Conservation (phyloP, 164 flowering plant species). For the Kingdonia uniflora region DNA sequence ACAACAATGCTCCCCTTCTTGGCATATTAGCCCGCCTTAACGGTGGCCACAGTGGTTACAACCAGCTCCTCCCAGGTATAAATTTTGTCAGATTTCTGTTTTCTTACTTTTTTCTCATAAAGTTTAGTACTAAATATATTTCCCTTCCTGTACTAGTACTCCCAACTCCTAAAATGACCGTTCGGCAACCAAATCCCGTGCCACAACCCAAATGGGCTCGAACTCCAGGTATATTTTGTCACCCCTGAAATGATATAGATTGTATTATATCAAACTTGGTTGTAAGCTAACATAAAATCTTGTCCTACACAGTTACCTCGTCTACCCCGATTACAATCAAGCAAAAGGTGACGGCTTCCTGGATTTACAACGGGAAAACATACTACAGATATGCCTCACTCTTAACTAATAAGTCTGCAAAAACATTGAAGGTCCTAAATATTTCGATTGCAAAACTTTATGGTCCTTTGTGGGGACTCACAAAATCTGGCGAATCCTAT, state of each 20-base stretch:
- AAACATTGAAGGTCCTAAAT: slow-evolving; percentile 47
- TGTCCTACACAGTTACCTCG: slow-evolving; percentile 30
- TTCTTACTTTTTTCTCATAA: too few relatives aligned
- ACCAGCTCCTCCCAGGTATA: slow-evolving; percentile 84
- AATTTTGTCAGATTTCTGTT: too few relatives aligned
- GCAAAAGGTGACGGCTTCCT: slow-evolving; percentile 56
- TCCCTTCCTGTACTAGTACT: slow-evolving; percentile 23
- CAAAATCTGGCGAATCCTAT: slow-evolving; percentile 30
- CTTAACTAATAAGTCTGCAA: slow-evolving; percentile 62
- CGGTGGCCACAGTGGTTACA: slow-evolving; percentile 50
- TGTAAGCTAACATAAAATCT: too few relatives aligned
- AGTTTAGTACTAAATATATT: too few relatives aligned
- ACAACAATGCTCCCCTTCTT: slow-evolving; percentile 90
- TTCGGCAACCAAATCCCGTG: slow-evolving; percentile 19
- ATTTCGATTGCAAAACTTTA: slow-evolving; percentile 56
- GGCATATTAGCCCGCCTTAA: slow-evolving; percentile 69
- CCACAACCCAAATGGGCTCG: slow-evolving; percentile 29
- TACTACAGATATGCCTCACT: slow-evolving; percentile 69
- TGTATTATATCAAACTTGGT: too few relatives aligned
- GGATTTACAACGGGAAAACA: slow-evolving; percentile 48
- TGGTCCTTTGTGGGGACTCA: slow-evolving; percentile 91
- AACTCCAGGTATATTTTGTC: slow-evolving; percentile 36
- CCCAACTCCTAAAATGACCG: slow-evolving; percentile 25
- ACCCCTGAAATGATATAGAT: too few relatives aligned
- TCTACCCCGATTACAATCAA: slow-evolving; percentile 29